Evolutionary conservation across 768 basidiomycete genomes (phyloP), one percentile per base, ranked within the genome.

Genomic region (Sporobolomyces phaffii): DNA sequence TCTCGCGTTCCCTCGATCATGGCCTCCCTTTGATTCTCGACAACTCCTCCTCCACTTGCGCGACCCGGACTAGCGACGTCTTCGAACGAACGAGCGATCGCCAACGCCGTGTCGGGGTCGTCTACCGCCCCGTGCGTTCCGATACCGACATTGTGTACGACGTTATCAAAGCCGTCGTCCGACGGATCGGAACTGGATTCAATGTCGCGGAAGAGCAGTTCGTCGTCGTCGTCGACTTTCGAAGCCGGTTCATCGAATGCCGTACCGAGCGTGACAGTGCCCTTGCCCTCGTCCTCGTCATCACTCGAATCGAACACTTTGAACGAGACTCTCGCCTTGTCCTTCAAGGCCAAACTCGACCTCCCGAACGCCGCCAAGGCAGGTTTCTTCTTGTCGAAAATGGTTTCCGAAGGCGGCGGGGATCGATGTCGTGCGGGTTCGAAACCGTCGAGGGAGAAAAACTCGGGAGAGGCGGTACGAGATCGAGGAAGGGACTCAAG

Each of bases 241-340:
- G n/a, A n/a, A n/a, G n/a, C n/a, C n/a, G n/a, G n/a, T 36, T 53
- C 52, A 20, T 34, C 52, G 38, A 9, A 38, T 38, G n/a, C n/a
- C n/a, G n/a, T n/a, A n/a, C n/a, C n/a, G n/a, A n/a, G n/a, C n/a
- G n/a, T n/a, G n/a, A n/a, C n/a, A n/a, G n/a, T n/a, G n/a, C n/a
- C n/a, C n/a, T n/a, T 38, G 10, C 10, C 38, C 15, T 36, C 33
- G 33, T 24, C n/a, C 18, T 45, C 44, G 20, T 24, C 44, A 20
- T 45, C 44, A 20, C 52, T 43, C 40, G 54, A 56, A 43, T 41
- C 54, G 54, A 56, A 56, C 15, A 43, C 54, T 7, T 43, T 28
- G 26, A 56, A 18, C 5, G 41, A 56, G 13, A 56, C 40, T 43
- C 43, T 56, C 54, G 54, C 38, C 31, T 14, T 15, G 26, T 22